Percentiles rank a stretch among this genome's conserved stretches.
phyloP scores from a whole-genome alignment of 495 filamentous ascomycete species.

The Clohesyomyces aquaticus region DNA sequence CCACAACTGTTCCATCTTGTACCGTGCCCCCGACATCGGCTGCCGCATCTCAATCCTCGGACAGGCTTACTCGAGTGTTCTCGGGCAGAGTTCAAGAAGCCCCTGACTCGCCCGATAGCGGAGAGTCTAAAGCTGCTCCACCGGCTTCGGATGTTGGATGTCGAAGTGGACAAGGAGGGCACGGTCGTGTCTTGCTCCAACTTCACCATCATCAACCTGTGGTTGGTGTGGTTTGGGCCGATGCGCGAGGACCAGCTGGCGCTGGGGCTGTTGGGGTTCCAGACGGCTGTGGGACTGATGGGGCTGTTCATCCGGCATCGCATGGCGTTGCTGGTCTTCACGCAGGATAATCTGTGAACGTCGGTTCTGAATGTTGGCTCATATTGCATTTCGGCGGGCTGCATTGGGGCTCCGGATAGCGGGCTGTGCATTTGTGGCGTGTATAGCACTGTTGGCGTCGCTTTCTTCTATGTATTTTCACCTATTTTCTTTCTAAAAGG shows the following conservation, averaged over 20 bases:
- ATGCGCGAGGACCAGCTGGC: conserved; percentile 85
- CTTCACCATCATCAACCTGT: conserved; percentile 89
- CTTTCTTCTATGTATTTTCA: no score
- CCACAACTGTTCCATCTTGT: conserved; percentile 89
- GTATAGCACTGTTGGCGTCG: no score
- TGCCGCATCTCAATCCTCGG: conserved; percentile 82
- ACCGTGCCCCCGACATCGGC: conserved; percentile 87
- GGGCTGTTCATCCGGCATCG: conserved; percentile 85
- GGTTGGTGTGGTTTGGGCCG: conserved; percentile 94
- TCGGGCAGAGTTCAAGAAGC: conserved; percentile 75
- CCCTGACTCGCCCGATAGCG: conserved; percentile 66
- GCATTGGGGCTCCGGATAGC: no score
- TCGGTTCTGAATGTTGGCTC: not conserved
- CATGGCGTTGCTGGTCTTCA: conserved; percentile 82
- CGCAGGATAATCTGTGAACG: conserved; percentile 70
- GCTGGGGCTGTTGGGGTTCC: conserved; percentile 72
- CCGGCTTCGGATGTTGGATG: conserved; percentile 62
- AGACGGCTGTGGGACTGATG: conserved; percentile 71
- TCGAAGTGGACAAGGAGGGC: conserved; percentile 68
- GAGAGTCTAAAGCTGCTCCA: conserved; percentile 66
- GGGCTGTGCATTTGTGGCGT: no score
- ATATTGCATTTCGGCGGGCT: not conserved
- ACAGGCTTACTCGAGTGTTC: conserved; percentile 85
- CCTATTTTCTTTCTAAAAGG: no score
- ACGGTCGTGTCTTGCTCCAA: conserved; percentile 82